Conservation (phyloP, 116 monocot species). For the Iris pallida region DNA sequence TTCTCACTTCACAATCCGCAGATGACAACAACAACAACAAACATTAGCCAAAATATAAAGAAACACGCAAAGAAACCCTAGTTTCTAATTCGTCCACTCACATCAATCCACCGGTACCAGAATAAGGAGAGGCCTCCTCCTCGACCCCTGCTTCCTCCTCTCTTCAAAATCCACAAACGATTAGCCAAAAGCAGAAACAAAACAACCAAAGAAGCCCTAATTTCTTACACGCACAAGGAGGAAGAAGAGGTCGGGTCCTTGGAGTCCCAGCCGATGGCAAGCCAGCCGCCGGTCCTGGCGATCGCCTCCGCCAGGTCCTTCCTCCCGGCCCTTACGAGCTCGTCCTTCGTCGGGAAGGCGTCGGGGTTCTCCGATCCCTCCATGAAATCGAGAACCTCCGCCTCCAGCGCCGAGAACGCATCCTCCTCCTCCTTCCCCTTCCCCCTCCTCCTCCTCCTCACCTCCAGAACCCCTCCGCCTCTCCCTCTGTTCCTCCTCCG, state of each 20-base stretch:
- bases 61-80: too few species aligned
- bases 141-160: background rate
- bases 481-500: constrained; percentile 1
- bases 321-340: constrained; percentile 46
- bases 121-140: background rate
- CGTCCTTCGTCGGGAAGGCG: constrained; percentile 42
- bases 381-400: constrained; percentile 57
- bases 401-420: constrained; percentile 12
- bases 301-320: constrained; percentile 52
- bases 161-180: background rate
- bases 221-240: constrained; percentile 20
- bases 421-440: constrained; percentile 1
- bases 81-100: too few species aligned
- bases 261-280: constrained; percentile 57
- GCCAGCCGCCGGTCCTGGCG: constrained; percentile 47
- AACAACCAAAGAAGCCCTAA: background rate
- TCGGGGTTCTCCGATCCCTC: constrained; percentile 31
- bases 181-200: background rate
- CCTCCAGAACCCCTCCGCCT: background rate
- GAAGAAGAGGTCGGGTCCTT: constrained; percentile 23
- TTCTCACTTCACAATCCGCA: constrained; percentile 13
- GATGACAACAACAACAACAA: background rate
- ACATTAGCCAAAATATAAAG: background rate
- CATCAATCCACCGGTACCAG: too few species aligned
- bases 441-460: background rate